Conservation (phyloP, 2,329 filamentous ascomycete species). For the Davidsoniella neocaledoniae region DNA sequence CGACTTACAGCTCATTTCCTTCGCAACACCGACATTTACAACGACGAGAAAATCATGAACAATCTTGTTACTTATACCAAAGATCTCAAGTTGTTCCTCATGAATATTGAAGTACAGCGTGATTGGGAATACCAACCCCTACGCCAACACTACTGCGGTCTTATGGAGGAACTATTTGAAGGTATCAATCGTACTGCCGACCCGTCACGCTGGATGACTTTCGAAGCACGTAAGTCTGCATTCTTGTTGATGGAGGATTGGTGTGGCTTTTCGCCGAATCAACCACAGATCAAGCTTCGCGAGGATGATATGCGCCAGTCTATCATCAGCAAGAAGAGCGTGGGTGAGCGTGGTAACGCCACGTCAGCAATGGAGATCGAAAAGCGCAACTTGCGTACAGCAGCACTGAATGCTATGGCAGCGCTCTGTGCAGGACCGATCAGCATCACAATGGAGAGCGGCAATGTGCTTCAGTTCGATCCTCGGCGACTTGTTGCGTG, state of each 20-base stretch:
- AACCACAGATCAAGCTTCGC: conserved; percentile 60
- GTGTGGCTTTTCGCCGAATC: conserved; percentile 94
- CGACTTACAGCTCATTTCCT: conserved; percentile 85
- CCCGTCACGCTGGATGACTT: conserved; percentile 87
- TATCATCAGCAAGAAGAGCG: conserved; percentile 61
- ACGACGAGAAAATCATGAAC: conserved; percentile 77
- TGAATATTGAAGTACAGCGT: conserved; percentile 85
- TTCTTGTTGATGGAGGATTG: conserved; percentile 98
- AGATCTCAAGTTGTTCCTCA: conserved; percentile 83
- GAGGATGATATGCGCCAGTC: conserved; percentile 81
- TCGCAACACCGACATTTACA: conserved; percentile 57
- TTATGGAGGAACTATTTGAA: conserved; percentile 86
- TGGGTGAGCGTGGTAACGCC: conserved; percentile 58
- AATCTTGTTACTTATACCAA: conserved; percentile 83
- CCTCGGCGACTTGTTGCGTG: conserved; percentile 82
- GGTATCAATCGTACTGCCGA: conserved; percentile 75
- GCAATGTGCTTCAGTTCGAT: conserved; percentile 78
- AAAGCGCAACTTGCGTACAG: conserved; percentile 77
- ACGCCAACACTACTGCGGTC: conserved; percentile 79
- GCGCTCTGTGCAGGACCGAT: conserved; percentile 76
- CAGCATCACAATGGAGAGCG: conserved; percentile 74
- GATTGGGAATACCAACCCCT: conserved; percentile 90
- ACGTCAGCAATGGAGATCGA: conserved; percentile 94
- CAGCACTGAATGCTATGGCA: conserved; percentile 89
- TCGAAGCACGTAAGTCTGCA: conserved; percentile 85